Evolutionary conservation across 179 eudicot species (phyloP), one percentile per base, ranked within the genome.

Genomic region (Heliamphora pulchella): DNA sequence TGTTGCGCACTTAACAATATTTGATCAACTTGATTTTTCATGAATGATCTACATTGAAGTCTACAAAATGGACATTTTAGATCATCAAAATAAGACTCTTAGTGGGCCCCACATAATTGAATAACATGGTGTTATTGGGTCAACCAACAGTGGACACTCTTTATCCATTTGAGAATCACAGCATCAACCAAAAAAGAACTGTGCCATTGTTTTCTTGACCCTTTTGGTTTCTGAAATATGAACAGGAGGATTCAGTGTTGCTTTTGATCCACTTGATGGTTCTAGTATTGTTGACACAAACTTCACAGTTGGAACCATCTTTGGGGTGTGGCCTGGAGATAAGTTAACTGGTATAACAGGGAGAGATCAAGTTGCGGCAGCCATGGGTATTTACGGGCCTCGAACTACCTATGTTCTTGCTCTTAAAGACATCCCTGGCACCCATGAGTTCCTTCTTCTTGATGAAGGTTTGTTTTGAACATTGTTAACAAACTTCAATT

Each of bases 311-410:
- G 99, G 99, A 22, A 96, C 99, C 81, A 96, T 96, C 66, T 96
- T 96, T 70, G 99, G 99, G 8, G 98, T 96, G 62, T 96, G 98
- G 99, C 98, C 99, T 8, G 99, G 99, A 53, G 99, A 94, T 80
- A 96, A 96, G 87, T 85, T 96, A 55, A 91, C 97, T 0, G 99
- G 97, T 10, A 91, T 96, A n/a, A 94, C 97, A 1, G 99, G 99
- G 41, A 76, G 89, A 82, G 94, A 94, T 81, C 99, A 96, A 86
- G 99, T 91, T 66, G 99, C 99, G 74, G 94, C 99, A 80, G 99
- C 98, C 70, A 96, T 96, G 99, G 99, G 99, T 72, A 94, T 96
- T 72, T 96, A 90, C 41, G 99, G 99, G 58, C 99, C 99, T 41
- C 84, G 99, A 81, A 94, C 99, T 44, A 96, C 99, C 67, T 96